Evolutionary conservation across 2,329 filamentous ascomycete species (phyloP), one percentile per base, ranked within the genome.

Genomic region (Trichoderma sp.): DNA sequence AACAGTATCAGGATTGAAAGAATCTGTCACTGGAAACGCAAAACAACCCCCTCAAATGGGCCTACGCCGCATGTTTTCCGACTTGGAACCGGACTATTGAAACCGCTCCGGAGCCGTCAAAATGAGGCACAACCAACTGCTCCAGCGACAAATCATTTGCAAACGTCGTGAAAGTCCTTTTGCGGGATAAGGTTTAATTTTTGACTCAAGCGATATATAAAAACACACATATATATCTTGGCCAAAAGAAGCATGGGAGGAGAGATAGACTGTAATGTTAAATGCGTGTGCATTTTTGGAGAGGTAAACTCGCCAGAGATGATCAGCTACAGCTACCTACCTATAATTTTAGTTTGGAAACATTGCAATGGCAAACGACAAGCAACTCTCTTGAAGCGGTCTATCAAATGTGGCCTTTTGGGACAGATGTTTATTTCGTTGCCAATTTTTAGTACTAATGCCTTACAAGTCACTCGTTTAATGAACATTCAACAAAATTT

Each of bases 271-370:
- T 40, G 59, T n/a, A 31, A 62, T 35, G 19, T 43, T n/a, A 43
- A 43, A n/a, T 43, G 40, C 8, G 21, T 4, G 35, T 53, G 19
- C 29, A 56, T 58, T 58, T 16, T 24, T 24, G 31, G n/a, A n/a
- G 40, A n/a, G 33, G 33, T 10, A 19, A 33, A 31, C 35, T n/a
- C 10, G 55, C n/a, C 11, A n/a, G 21, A 31, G 52, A 55, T 27
- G 49, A 14, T 27, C 2, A 21, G 33, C 24, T 21, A 13, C 21
- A 43, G 19, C 37, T 49, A 49, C 11, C 10, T 33, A 33, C 21
- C 43, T 53, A 52, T 63, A 29, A 31, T 6, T 29, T 55, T 63
- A 49, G 60, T 63, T 31, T 63, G 47, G 47, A 63, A 43, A 53
- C 27, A 27, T 35, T 37, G 21, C 24, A 53, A 19, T 16, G n/a